These are phyloP conservation scores for Phytophthora multivora DNA, from an alignment of 352 stramenopile genomes.

Conservation along the genomic window DNA sequence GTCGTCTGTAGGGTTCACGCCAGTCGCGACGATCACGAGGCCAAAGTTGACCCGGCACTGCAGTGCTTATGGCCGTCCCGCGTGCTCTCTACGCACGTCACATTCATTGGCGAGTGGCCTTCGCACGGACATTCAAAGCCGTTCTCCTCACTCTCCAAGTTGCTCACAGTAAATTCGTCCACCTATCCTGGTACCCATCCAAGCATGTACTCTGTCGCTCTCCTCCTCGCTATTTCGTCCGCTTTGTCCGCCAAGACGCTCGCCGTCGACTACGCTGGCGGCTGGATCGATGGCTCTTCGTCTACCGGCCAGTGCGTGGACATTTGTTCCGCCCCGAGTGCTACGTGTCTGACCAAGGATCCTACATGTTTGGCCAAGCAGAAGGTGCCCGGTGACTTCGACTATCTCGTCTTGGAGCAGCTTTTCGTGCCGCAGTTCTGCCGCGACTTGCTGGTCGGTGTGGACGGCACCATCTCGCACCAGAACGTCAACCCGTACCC, in stretches of 20 bases:
- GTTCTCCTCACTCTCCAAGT: slow-evolving; percentile 21
- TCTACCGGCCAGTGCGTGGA: slow-evolving; percentile 65
- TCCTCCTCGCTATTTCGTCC: slow-evolving; percentile 19
- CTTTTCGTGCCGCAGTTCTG: slow-evolving; percentile 84
- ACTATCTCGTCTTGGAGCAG: slow-evolving; percentile 82
- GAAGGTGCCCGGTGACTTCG: slow-evolving; percentile 69
- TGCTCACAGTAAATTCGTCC: slow-evolving; percentile 20
- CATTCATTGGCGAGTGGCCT: slow-evolving; percentile 15
- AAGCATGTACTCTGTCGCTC: slow-evolving; percentile 30
- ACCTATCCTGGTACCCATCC: slow-evolving; percentile 8
- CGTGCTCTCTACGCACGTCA: slow-evolving; percentile 31
- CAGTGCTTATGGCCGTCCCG: slow-evolving; percentile 9
- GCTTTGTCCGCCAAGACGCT: slow-evolving; percentile 12
- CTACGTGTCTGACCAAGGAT: slow-evolving; percentile 60
- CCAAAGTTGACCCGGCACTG: neutral
- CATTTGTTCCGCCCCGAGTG: slow-evolving; percentile 71
- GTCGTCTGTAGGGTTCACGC: slow-evolving; percentile 1
- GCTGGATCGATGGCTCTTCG: slow-evolving; percentile 47
- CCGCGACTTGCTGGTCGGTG: slow-evolving; percentile 67
- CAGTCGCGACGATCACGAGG: slow-evolving; percentile 17
- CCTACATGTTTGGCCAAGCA: slow-evolving; percentile 62
- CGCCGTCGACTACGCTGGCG: slow-evolving; percentile 62
- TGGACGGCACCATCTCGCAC: slow-evolving; percentile 81
- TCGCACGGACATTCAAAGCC: slow-evolving; percentile 6
- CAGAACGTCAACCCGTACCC: slow-evolving; percentile 78